phyloP scores from a whole-genome alignment of 2,329 filamentous ascomycete genomes.

The Neocucurbitaria cava region DNA sequence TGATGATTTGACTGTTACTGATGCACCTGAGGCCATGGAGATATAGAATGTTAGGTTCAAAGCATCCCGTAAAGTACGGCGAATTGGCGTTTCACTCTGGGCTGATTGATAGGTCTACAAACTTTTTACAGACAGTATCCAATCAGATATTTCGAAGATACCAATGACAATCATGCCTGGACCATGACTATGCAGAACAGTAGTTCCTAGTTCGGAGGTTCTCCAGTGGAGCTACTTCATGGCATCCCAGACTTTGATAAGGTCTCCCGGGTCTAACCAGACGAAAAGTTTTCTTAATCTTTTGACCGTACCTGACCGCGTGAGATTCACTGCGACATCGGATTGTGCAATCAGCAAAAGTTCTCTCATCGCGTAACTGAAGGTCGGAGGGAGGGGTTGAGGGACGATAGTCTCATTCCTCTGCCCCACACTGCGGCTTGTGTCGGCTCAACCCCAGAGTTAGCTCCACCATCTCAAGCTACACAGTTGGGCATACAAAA shows the following conservation, averaged over 20 bases:
- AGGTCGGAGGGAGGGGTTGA: constrained; percentile 11
- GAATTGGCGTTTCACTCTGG: constrained; percentile 15
- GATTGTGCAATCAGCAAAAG: constrained; percentile 8
- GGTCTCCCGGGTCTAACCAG: constrained; percentile 6
- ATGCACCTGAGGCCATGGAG: constrained; percentile 48
- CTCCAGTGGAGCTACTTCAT: neutral
- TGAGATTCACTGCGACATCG: constrained; percentile 26
- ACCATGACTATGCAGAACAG: neutral
- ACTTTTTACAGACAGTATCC: constrained; percentile 6
- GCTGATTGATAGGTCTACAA: neutral
- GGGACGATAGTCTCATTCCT: constrained; percentile 8
- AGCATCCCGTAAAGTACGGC: neutral
- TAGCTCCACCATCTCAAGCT: constrained; percentile 23
- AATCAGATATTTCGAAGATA: constrained; percentile 21
- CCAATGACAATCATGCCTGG: constrained; percentile 11
- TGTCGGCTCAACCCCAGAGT: constrained; percentile 28
- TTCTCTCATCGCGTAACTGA: constrained; percentile 4
- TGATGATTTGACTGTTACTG: constrained; percentile 57
- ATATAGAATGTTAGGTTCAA: constrained; percentile 18
- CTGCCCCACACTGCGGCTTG: constrained; percentile 32
- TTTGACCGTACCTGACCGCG: constrained; percentile 29
- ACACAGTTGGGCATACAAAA: constrained; percentile 31
- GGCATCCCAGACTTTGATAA: neutral
- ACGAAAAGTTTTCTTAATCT: constrained; percentile 1
- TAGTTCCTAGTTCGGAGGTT: neutral